Evolutionary conservation across 495 filamentous ascomycete genomes (phyloP).

Genomic region (Parachaetomium inaequale): DNA sequence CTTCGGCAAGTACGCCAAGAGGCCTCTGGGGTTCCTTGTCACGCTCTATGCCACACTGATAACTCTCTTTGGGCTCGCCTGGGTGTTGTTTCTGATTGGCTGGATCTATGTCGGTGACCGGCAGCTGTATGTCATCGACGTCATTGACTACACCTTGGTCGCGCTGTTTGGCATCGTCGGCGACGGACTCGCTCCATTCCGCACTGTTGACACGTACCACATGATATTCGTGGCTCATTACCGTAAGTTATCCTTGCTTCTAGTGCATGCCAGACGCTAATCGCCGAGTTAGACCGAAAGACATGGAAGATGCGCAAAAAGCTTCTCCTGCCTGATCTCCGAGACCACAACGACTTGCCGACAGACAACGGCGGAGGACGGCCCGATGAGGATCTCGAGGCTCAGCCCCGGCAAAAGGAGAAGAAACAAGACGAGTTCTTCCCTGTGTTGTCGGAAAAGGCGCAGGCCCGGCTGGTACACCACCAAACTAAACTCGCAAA

Average conservation of each 20-base stretch:
- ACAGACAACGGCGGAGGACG: not conserved
- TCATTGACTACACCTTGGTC: conserved; percentile 75
- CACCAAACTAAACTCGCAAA: conserved; percentile 72
- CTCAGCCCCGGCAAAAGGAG: conserved; percentile 22
- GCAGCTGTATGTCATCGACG: conserved; percentile 65
- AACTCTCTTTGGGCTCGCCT: conserved; percentile 74
- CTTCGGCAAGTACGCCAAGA: conserved; percentile 68
- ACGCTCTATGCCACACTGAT: conserved; percentile 77
- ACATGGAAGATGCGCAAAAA: conserved; percentile 68
- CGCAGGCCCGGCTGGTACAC: conserved; percentile 62
- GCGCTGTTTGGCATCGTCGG: conserved; percentile 75
- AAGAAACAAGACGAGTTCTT: conserved; percentile 46
- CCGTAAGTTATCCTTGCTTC: conserved; percentile 18
- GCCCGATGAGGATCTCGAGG: conserved; percentile 18
- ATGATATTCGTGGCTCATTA: conserved; percentile 65
- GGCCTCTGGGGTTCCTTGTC: conserved; percentile 70
- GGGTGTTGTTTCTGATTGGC: conserved; percentile 81
- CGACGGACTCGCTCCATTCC: conserved; percentile 71
- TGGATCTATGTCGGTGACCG: conserved; percentile 78
- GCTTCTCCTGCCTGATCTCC: conserved; percentile 58
- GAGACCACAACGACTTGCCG: conserved; percentile 70
- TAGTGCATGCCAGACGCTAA: not conserved
- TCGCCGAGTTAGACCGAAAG: conserved; percentile 54
- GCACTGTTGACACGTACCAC: conserved; percentile 75
- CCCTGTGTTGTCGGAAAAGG: conserved; percentile 55